Evolutionary conservation across 2,329 filamentous ascomycete species (phyloP).

Genomic region (Sarocladium brachiariae): DNA sequence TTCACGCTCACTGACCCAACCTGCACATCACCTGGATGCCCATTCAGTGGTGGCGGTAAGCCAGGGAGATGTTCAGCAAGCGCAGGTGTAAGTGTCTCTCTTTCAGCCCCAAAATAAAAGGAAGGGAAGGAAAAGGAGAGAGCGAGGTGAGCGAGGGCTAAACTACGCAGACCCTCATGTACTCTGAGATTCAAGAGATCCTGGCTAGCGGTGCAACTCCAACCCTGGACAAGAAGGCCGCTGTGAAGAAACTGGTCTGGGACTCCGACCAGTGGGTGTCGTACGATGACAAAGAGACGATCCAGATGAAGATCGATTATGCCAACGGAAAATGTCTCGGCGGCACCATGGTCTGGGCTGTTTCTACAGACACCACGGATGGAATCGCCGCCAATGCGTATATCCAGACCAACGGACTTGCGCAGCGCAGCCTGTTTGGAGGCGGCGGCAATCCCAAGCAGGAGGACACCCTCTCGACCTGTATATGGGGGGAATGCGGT

Average conservation of each 20-base stretch:
- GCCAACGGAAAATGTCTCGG: too few relatives aligned
- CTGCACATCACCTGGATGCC: slow-evolving; percentile 23
- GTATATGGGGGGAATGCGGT: too few relatives aligned
- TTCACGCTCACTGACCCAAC: slow-evolving; percentile 20
- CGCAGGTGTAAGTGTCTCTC: neutral
- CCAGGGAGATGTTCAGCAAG: too few relatives aligned
- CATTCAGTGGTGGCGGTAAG: slow-evolving; percentile 14
- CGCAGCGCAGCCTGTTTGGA: too few relatives aligned
- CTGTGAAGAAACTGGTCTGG: slow-evolving; percentile 11
- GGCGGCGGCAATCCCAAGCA: too few relatives aligned
- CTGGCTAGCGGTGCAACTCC: slow-evolving; percentile 11
- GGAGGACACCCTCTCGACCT: too few relatives aligned
- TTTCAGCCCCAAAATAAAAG: neutral
- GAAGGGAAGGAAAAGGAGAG: neutral
- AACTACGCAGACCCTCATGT: neutral
- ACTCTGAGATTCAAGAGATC: slow-evolving; percentile 13
- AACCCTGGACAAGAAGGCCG: slow-evolving; percentile 6
- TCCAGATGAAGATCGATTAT: slow-evolving; percentile 6
- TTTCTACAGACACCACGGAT: too few relatives aligned
- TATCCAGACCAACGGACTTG: too few relatives aligned
- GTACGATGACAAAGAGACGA: slow-evolving; percentile 9
- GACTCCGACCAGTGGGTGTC: slow-evolving; percentile 11
- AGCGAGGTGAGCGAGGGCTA: neutral
- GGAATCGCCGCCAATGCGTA: too few relatives aligned
- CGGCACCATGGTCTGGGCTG: too few relatives aligned